Base-by-base conservation (phyloP, 2,329 filamentous ascomycete species). In the Thielaviopsis cerberus region DNA sequence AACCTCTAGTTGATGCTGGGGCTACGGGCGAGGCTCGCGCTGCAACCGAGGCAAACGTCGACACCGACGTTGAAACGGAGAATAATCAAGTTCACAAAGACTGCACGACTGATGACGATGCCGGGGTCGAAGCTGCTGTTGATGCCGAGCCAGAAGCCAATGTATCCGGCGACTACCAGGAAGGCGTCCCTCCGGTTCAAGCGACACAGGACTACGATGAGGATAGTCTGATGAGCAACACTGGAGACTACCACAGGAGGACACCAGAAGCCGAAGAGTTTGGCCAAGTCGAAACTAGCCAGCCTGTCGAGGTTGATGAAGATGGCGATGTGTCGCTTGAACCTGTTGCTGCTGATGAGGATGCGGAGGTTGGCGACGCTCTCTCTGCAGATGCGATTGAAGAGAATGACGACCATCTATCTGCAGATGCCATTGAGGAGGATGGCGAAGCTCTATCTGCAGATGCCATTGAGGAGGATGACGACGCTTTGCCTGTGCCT, bases 181-280 rank as follows among this genome's bases (percentile, higher is more conserved):
- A 79, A 17, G 74, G 78, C 50, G 69, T 73, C 0, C 66, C 75
- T 2, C 84, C 81, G 0, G 79, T 10, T n/a, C n/a, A 83, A 61
- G 76, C 77, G 1, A 83, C 80, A 64, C 77, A 85, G 62, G 78
- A 82, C 62, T 84, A 84, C 64, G 81, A 76, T 1, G 81, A 86
- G 63, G 82, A 86, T 66, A 85, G 41, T n/a, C 41, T 48, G 41
- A 48, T 48, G 41, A 48, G 41, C 41, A 48, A 48, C 41, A 48
- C 41, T 7, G 41, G 22, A n/a, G 41, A 48, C n/a, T 48, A 48
- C 41, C 7, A 48, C n/a, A n/a, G n/a, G n/a, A 48, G 22, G 41
- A 48, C 41, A 6, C n/a, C 17, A 10, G 41, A 48, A 11, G 2
- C n/a, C n/a, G 41, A 48, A n/a, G n/a, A 48, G n/a, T 17, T 5